A percentile compares a stretch with the other conserved stretches of the same genome.
Evolutionary conservation across 2,329 filamentous ascomycete species (phyloP).

Genomic region (Rhynchosporium agropyri): DNA sequence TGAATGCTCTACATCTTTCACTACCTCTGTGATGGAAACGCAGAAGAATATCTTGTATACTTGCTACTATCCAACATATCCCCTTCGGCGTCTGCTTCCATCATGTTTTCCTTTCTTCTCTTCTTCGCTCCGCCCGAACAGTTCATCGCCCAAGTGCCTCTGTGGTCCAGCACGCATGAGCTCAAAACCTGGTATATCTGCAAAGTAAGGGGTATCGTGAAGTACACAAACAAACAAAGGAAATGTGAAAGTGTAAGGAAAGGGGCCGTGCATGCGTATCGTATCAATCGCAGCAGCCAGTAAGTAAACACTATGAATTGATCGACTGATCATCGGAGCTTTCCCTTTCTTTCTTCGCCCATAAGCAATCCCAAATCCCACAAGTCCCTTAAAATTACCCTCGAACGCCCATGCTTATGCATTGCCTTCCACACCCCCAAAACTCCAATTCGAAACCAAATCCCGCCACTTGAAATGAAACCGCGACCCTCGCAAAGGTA

Average conservation of each 20-base stretch:
- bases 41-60: background rate
- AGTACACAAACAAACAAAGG: slow-evolving; percentile 12
- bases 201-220: slow-evolving; percentile 21
- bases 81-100: background rate
- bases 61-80: slow-evolving; percentile 6
- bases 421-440: background rate
- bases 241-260: slow-evolving; percentile 4
- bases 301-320: slow-evolving; percentile 8
- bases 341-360: background rate
- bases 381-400: background rate
- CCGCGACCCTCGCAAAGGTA: slow-evolving; percentile 5
- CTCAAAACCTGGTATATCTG: slow-evolving; percentile 4
- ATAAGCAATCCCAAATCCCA: background rate
- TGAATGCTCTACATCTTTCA: background rate
- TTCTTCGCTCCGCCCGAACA: background rate
- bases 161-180: background rate
- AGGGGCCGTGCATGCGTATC: background rate
- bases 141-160: background rate
- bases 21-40: background rate
- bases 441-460: slow-evolving; percentile 5
- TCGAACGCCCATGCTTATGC: slow-evolving; percentile 7
- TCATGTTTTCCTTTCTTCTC: background rate
- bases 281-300: background rate
- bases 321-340: background rate
- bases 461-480: background rate